Conservation (phyloP, 2,329 filamentous ascomycete genomes). For the Fusarium metavorans region DNA sequence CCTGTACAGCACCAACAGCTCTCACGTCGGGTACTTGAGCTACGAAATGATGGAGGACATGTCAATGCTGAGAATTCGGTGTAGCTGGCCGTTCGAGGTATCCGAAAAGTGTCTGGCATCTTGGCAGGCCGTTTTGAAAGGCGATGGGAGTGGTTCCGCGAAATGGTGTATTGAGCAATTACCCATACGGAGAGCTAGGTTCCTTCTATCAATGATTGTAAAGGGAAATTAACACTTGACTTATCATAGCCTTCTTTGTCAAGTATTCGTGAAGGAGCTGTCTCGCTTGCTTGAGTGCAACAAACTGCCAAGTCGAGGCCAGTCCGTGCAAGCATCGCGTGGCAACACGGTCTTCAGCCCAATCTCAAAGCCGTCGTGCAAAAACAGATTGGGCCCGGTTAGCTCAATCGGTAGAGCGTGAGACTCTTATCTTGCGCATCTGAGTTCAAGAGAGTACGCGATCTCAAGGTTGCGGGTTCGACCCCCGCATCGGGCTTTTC, state of each 20-base stretch:
- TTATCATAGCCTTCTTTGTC: not conserved
- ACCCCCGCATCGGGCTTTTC: conserved; percentile 55
- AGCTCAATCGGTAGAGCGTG: conserved; percentile 67
- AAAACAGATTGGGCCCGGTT: conserved; percentile 27
- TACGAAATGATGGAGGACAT: not conserved
- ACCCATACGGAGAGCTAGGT: not conserved
- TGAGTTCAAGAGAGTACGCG: not conserved
- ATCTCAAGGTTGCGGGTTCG: conserved; percentile 70
- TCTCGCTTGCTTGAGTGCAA: not conserved
- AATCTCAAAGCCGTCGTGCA: not conserved
- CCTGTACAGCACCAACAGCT: not conserved
- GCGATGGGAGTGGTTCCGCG: not conserved
- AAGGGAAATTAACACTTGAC: not conserved
- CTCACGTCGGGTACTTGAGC: not conserved
- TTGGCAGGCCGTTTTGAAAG: not conserved
- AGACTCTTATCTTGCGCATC: conserved; percentile 63
- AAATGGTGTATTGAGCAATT: not conserved
- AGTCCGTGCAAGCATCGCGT: too few relatives aligned
- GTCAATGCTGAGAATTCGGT: not conserved
- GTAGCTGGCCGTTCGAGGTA: not conserved
- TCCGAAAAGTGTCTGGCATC: not conserved
- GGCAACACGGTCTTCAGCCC: not conserved
- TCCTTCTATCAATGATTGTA: not conserved
- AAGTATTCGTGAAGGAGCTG: not conserved
- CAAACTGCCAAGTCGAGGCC: not conserved